Base-by-base conservation (phyloP, 2,329 filamentous ascomycete species). In the Ophiostoma pallidulum region DNA sequence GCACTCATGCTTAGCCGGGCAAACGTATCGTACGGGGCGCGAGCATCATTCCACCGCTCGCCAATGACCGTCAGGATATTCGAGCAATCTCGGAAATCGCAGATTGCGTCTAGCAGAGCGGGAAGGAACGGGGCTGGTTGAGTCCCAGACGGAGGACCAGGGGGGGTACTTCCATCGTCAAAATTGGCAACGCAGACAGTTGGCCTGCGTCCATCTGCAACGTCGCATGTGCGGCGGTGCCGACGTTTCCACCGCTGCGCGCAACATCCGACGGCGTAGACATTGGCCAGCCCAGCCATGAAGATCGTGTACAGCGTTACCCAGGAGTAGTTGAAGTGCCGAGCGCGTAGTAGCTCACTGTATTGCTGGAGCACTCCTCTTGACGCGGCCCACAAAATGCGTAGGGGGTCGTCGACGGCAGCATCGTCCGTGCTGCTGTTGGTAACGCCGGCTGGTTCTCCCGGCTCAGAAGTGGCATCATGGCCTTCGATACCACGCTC, bases 251-350 rank as follows among this genome's bases (percentile, higher is more conserved):
- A 36, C 16, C 36, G 12, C 36, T 46, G 44, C 40, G 46, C 46
- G 39, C 42, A 56, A 32, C 38, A 51, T 3, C 54, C 54, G 12
- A 56, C 45, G 31, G 39, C 39, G 40, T 56, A 56, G 12, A 54
- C 38, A 19, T 51, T 52, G 31, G 53, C 42, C 4, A 56, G 44
- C 4, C 54, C 54, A 4, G 54, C 54, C 28, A 54, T 55, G 48
- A 56, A 54, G 12, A 56, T 51, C n/a, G 47, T 48, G 31, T 56
- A 53, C 24, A 56, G 35, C 13, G 49, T 51, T 12, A 56, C 49
- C 54, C 54, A 56, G 7, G 54, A 56, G 46, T 55, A 55, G 37
- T 55, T 54, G 32, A 56, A 49, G 12, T 47, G 47, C 3, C 54
- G 51, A 18, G 45, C 45, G 1, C 48, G 44, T 12, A 54, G 41